These are phyloP conservation scores for Mortierella sp. DNA, from an alignment of 371 early-diverging fungal species.

Conservation along the genomic window DNA sequence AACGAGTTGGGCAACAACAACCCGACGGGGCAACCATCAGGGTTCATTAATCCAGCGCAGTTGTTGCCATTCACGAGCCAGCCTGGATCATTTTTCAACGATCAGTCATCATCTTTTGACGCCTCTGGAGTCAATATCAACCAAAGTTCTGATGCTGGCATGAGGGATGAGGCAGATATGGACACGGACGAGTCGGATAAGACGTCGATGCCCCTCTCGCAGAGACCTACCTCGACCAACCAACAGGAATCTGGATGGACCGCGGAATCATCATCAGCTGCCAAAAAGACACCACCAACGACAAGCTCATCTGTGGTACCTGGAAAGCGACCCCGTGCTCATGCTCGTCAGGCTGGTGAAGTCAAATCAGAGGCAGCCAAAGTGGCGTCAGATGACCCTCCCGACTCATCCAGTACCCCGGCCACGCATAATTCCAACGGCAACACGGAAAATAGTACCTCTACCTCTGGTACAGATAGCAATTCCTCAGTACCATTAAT, in stretches of 20 bases:
- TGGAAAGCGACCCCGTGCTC: conserved; percentile 50
- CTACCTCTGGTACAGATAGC: conserved; percentile 26
- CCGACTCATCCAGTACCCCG: conserved; percentile 13
- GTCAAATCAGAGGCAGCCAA: conserved; percentile 30
- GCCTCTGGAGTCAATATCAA: conserved; percentile 15
- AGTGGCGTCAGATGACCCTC: conserved; percentile 18
- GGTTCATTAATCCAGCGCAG: conserved; percentile 58
- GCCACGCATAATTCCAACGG: conserved; percentile 28
- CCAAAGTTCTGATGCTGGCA: conserved; percentile 12
- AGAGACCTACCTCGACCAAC: conserved; percentile 10
- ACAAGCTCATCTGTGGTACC: conserved; percentile 47
- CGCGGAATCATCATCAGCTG: conserved; percentile 15
- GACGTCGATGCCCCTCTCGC: conserved; percentile 8
- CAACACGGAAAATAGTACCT: conserved; percentile 29
- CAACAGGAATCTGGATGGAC: conserved; percentile 31
- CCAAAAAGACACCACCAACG: conserved; percentile 48
- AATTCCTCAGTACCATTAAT: conserved; percentile 41
- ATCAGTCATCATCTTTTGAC: conserved; percentile 29
- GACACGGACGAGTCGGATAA: conserved; percentile 47
- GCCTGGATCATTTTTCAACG: conserved; percentile 47
- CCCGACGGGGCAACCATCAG: conserved; percentile 20
- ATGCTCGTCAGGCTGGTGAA: conserved; percentile 39
- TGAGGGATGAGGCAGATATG: conserved; percentile 46
- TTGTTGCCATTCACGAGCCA: conserved; percentile 53
- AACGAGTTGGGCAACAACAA: conserved; percentile 19